Conservation (phyloP, 176 grass and related monocot genomes). For the Avena insularis region DNA sequence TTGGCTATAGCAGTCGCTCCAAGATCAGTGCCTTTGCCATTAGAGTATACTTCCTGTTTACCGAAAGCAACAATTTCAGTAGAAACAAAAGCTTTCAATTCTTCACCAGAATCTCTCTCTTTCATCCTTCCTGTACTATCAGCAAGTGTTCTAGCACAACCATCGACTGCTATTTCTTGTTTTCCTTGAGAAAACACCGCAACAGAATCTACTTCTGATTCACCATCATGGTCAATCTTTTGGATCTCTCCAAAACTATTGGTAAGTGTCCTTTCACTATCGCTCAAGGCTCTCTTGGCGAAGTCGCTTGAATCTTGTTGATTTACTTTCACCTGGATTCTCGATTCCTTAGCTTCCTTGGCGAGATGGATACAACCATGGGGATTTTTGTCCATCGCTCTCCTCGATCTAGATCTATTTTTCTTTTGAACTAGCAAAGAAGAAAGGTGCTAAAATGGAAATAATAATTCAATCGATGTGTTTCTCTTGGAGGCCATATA, state of each 20-base stretch:
- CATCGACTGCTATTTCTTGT: neutral
- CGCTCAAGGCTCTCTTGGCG: neutral
- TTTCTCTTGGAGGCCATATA: neutral
- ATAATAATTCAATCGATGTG: neutral
- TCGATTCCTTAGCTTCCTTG: neutral
- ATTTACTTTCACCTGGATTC: neutral
- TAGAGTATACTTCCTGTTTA: neutral
- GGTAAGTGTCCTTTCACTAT: conserved; percentile 5
- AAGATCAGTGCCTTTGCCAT: neutral
- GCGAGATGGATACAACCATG: neutral
- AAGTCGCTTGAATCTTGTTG: neutral
- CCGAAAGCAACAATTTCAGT: neutral
- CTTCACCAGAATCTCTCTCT: neutral
- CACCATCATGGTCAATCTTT: neutral
- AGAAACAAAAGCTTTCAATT: neutral
- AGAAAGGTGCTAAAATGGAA: neutral
- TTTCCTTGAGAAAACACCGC: neutral
- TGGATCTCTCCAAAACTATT: neutral
- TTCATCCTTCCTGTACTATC: neutral
- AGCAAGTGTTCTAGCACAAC: neutral
- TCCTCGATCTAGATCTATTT: neutral
- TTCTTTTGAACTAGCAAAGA: neutral
- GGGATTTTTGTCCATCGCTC: neutral
- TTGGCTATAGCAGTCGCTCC: neutral
- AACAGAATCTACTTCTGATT: neutral